These are phyloP conservation scores for Yamadazyma nakazawae DNA, from an alignment of 805 yeast genomes.

Conservation along the genomic window DNA sequence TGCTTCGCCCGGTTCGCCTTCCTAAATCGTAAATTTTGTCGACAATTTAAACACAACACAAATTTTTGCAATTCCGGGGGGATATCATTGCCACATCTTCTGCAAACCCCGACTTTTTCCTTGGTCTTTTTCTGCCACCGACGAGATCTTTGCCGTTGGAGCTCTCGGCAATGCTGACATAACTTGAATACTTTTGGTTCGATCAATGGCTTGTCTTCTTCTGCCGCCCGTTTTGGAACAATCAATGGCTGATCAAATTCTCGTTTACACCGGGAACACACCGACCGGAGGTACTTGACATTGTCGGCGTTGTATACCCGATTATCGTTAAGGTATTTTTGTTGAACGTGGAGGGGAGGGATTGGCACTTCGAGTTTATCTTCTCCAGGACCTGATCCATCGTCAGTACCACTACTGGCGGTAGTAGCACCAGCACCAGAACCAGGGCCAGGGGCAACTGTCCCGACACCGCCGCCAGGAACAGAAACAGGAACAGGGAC, in stretches of 20 bases:
- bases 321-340: slow-evolving; percentile 28
- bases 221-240: slow-evolving; percentile 20
- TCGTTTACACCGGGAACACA: slow-evolving; percentile 60
- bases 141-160: slow-evolving; percentile 59
- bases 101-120: slow-evolving; percentile 58
- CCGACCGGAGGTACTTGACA: slow-evolving; percentile 27
- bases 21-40: slow-evolving; percentile 50
- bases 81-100: slow-evolving; percentile 58
- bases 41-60: slow-evolving; percentile 60
- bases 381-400: slow-evolving; percentile 1
- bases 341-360: slow-evolving; percentile 44
- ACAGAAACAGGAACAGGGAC: too few relatives aligned
- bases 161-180: slow-evolving; percentile 62
- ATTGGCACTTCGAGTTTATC: slow-evolving; percentile 28
- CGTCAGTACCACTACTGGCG: background rate
- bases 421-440: background rate
- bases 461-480: background rate
- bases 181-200: slow-evolving; percentile 48
- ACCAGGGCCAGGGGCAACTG: background rate
- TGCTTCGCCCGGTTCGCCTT: slow-evolving; percentile 58
- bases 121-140: slow-evolving; percentile 65
- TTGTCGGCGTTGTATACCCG: slow-evolving; percentile 9
- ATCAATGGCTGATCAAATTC: slow-evolving; percentile 46
- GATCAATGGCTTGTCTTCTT: slow-evolving; percentile 25
- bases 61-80: slow-evolving; percentile 49